A percentile compares a stretch with the other conserved stretches of the same genome.
phyloP scores from a whole-genome alignment of 1,284 basidiomycete species.

The Phylloporus sp. region DNA sequence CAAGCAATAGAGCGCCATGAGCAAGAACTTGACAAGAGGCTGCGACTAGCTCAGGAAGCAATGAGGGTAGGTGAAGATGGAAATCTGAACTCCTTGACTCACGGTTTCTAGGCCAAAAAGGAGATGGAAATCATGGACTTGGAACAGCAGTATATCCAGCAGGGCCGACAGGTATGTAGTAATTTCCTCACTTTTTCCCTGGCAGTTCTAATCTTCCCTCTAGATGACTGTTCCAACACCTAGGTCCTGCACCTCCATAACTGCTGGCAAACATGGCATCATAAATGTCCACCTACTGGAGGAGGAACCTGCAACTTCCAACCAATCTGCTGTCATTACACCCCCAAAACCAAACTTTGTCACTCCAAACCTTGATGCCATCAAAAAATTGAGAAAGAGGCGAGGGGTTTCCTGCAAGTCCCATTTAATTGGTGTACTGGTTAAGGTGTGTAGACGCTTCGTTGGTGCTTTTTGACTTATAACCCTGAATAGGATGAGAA shows the following conservation, averaged over 20 bases:
- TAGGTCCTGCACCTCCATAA: too few relatives aligned
- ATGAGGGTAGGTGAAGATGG: neutral
- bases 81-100: neutral
- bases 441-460: neutral
- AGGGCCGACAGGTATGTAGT: neutral
- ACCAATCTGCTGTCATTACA: too few relatives aligned
- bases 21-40: neutral
- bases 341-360: neutral
- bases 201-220: too few relatives aligned
- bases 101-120: too few relatives aligned
- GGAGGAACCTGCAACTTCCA: too few relatives aligned
- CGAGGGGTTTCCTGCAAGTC: neutral
- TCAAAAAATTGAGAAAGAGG: constrained; percentile 1
- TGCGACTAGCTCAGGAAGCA: neutral
- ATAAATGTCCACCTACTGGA: too few relatives aligned
- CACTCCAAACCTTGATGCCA: constrained; percentile 7
- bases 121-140: neutral
- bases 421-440: neutral
- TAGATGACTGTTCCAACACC: too few relatives aligned
- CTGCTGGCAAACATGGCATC: too few relatives aligned
- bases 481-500: too few relatives aligned
- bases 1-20: neutral
- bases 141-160: neutral
- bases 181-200: neutral
- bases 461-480: too few relatives aligned